Base-by-base conservation (phyloP, 164 flowering plant genomes). In the Litsea cubeba region DNA sequence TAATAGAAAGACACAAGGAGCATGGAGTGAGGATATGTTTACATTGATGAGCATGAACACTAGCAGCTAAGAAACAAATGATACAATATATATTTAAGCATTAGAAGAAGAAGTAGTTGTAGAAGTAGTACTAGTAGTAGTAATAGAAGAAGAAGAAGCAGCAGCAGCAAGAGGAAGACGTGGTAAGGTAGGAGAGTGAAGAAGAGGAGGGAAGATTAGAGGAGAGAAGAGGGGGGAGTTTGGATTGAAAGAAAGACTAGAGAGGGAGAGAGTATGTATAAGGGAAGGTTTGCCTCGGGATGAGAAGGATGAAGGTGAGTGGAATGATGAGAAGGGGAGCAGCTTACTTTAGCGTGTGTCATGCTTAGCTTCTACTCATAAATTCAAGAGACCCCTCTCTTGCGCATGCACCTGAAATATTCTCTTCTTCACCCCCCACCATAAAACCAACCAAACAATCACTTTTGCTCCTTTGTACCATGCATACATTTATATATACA, bases 281-380 rank as follows among this genome's bases (percentile, higher is more conserved):
- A 54, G 46, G 79, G 68, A 62, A 26, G 78, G 79, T 72, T 65
- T 79, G 89, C 87, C 87, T 86, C 85, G 92, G 92, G 91, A 89
- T 85, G 89, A 72, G 81, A 82, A 78, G 81, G 81, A 30, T 2
- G 87, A 82, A 84, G 88, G 90, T 87, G 97, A 88, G 90, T 74
- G 85, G 85, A 89, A 89, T 91, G 91, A 91, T 91, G 87, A 82
- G 79, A 80, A 87, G 65, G 80, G 85, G 84, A 80, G 82, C 84
- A 72, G 84, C 72, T 82, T 81, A 51, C 62, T 85, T 88, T 87
- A 81, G 79, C 85, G 86, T 83, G 84, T 83, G 75, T 84, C 92
- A 90, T 90, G 93, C 92, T 89, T 88, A 79, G 73, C 71, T 84
- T 88, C 76, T 79, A 89, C 93, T 91, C 95, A 89, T 80, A 84